Base-by-base conservation (phyloP, 2,329 filamentous ascomycete species). In the Emmonsia crescens region DNA sequence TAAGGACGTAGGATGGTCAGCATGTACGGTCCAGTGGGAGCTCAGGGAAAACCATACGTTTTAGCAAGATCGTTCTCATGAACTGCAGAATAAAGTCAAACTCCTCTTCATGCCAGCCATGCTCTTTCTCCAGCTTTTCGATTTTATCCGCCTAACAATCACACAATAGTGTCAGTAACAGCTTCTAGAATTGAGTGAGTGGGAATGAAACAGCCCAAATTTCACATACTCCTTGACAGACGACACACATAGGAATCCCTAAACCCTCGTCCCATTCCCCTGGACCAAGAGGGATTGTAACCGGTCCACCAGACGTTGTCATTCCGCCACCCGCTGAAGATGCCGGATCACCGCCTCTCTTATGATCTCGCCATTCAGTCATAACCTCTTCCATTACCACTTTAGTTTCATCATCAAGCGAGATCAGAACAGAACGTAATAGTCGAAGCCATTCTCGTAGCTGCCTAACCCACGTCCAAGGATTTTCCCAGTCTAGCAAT, bases 61-160 rank as follows among this genome's bases (percentile, higher is more conserved):
- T 93, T 65, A 99, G 79, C 49, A 99, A 78, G 46, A 95, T 85
- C 0, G 94, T 97, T 66, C 94, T 85, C 70, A 99, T 78, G 73
- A 92, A 96, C 72, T 99, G 94, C 63, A 96, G 82, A 51, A 99
- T 89, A 67, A 94, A 92, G 73, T 99, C 94, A 70, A 99, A 99
- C 68, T 96, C 89, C 67, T 95, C 91, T 75, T 99, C 94, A 75
- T 91, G 93, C 91, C 93, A 99, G 16, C 88, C 86, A 63, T 92
- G 86, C 58, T 91, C 92, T 73, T 89, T 91, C 76, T 97, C 94
- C 62, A 99, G 76, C 46, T 85, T 83, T 71, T 97, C 92, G 74
- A 97, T 96, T 73, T 89, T 91, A 75, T 96, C 90, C 16, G 91
- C 84, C 87, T 91, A 66, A 8, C 62, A 21, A 52, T 38, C 54